A percentile compares a stretch with the other conserved stretches of the same genome.
Conservation (phyloP, 2,329 filamentous ascomycete genomes). For the Ophiostoma sp. region DNA sequence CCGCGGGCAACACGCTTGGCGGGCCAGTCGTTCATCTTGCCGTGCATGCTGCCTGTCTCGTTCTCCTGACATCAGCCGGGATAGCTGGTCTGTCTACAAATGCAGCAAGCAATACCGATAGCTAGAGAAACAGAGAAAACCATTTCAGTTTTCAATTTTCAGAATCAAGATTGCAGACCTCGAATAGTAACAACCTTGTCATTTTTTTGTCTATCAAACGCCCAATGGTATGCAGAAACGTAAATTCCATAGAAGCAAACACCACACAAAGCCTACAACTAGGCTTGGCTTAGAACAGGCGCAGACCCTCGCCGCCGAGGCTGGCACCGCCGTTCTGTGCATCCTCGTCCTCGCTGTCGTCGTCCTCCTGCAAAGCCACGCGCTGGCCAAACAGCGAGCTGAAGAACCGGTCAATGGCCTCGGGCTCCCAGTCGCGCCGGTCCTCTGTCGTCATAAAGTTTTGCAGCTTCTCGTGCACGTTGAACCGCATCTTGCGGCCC, state of each 20-base stretch:
- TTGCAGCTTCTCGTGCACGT: constrained; percentile 92
- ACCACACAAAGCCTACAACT: constrained; percentile 20
- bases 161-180: not conserved
- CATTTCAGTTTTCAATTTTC: not conserved
- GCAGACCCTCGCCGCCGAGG: constrained; percentile 50
- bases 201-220: constrained; percentile 19
- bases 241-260: constrained; percentile 9
- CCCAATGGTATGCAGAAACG: constrained; percentile 22
- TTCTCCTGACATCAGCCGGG: constrained; percentile 33
- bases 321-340: constrained; percentile 39
- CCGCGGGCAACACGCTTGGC: constrained; percentile 35
- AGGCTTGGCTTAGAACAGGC: constrained; percentile 41
- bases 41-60: constrained; percentile 39
- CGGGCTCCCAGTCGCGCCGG: constrained; percentile 69
- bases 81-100: constrained; percentile 17
- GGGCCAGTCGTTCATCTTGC: constrained; percentile 44
- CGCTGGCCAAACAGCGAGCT: constrained; percentile 68
- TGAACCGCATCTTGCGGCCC: constrained; percentile 88
- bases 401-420: constrained; percentile 72
- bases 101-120: not conserved
- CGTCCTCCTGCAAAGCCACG: constrained; percentile 59
- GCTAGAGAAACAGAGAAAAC: not conserved
- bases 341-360: constrained; percentile 27
- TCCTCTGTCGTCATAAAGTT: constrained; percentile 97
- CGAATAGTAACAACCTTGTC: not conserved